Evolutionary conservation across 2,329 filamentous ascomycete genomes (phyloP), one percentile per base, ranked within the genome.

Genomic region (Arthroderma sp.): DNA sequence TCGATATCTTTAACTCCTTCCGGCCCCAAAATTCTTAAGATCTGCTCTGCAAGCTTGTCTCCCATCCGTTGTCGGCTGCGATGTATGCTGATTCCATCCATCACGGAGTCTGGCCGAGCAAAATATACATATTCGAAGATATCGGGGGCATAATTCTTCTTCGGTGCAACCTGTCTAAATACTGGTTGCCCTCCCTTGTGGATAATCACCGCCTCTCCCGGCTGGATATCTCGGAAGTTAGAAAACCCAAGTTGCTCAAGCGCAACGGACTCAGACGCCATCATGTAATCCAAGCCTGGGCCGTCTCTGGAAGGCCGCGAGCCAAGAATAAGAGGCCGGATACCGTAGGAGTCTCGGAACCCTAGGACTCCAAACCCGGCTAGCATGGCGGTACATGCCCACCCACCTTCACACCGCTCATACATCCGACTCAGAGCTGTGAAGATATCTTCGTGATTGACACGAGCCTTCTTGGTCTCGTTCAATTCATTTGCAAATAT

Each of bases 91-190:
- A 94, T 93, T 11, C 86, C 86, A 57, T 94, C 87, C 46, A 94
- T 89, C 53, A 80, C 72, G 0, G 78, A 81, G 62, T 94, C 87
- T 0, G 85, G 85, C 1, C 87, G 73, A 9, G 85, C 82, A 55
- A 94, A 87, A 67, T 94, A 94, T 47, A 94, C 82, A 51, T 80
- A 86, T 64, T 93, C 85, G 56, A 93, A 91, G 49, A 86, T 83
- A 60, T 94, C 87, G 1, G 86, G 86, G 1, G 83, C 80, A 58
- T 94, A 94, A 10, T 73, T 71, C 54, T 75, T 73, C 53, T 74
- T 72, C 48, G 75, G 66, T 36, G 80, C 76, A 9, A 94, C 78
- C 62, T 94, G 86, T 50, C 73, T 71, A 68, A 88, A 91, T 40
- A 80, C 73, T 1, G 86, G 85, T 44, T 72, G 69, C 41, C 75